Evolutionary conservation across 768 basidiomycete genomes (phyloP).

Genomic region (Rhodotorula diobovata): DNA sequence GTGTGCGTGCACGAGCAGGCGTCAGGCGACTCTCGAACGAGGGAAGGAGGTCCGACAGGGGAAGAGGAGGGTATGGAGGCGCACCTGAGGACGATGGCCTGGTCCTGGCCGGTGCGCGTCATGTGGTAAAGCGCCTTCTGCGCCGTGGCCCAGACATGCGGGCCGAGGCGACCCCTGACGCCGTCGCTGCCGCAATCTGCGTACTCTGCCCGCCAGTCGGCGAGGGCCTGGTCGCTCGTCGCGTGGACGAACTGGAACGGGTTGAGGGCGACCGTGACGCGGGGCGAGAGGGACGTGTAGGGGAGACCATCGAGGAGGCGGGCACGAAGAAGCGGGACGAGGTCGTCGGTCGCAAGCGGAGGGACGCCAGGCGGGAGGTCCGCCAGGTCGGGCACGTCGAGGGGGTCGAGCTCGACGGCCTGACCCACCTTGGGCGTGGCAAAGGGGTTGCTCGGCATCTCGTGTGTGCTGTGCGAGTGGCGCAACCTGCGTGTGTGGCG

Average conservation of each 20-base stretch:
- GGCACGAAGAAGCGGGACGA: conserved; percentile 78
- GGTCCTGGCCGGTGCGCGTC: conserved; percentile 88
- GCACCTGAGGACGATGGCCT: conserved; percentile 78
- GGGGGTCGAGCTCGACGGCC: conserved; percentile 33
- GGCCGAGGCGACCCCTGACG: conserved; percentile 53
- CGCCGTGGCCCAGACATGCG: conserved; percentile 88
- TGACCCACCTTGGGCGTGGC: not conserved
- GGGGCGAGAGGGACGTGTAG: conserved; percentile 69
- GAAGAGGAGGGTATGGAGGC: conserved; percentile 42
- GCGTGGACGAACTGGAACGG: conserved; percentile 83
- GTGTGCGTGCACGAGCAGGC: conserved; percentile 14
- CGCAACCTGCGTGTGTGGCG: not conserved
- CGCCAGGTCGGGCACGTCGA: conserved; percentile 47
- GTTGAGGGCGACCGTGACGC: conserved; percentile 77
- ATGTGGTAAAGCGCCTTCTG: conserved; percentile 94
- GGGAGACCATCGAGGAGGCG: conserved; percentile 78
- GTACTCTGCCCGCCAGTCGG: conserved; percentile 82
- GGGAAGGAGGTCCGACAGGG: too few relatives aligned
- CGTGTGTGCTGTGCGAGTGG: not conserved
- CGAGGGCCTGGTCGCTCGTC: conserved; percentile 75
- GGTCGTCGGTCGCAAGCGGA: conserved; percentile 66
- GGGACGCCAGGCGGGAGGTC: conserved; percentile 64
- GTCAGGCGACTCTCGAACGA: not conserved
- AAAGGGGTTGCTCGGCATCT: not conserved
- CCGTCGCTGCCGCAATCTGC: conserved; percentile 58